Evolutionary conservation across 116 monocot genomes (phyloP).

Genomic region (Cymodocea nodosa): DNA sequence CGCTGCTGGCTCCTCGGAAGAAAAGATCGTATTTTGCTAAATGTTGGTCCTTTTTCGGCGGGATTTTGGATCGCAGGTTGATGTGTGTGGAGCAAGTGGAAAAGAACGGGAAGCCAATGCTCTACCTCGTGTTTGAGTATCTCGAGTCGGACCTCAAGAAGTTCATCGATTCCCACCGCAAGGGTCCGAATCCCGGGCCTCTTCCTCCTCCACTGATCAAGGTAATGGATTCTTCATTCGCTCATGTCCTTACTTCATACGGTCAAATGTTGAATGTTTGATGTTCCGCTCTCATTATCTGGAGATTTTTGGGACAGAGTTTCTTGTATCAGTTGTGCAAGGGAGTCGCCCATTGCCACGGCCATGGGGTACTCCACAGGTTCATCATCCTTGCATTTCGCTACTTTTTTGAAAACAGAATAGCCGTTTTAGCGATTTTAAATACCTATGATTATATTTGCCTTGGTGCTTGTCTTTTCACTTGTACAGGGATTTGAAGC

Average conservation of each 20-base stretch:
- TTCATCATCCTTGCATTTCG: constrained; percentile 7
- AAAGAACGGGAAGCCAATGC: constrained; percentile 46
- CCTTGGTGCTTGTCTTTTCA: background rate
- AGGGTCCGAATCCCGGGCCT: constrained; percentile 44
- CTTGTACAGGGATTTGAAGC: constrained; percentile 72
- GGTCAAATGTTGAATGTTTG: too few relatives aligned
- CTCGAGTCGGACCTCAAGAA: constrained; percentile 90
- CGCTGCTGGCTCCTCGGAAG: background rate
- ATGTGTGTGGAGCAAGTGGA: constrained; percentile 62
- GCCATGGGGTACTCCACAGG: constrained; percentile 98
- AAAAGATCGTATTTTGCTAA: background rate
- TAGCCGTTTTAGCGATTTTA: background rate
- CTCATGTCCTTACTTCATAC: too few relatives aligned
- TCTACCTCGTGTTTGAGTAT: constrained; percentile 56
- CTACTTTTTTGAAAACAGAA: background rate
- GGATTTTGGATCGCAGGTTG: constrained; percentile 17
- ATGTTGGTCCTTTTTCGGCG: background rate
- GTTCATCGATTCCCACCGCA: constrained; percentile 37
- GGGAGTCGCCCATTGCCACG: constrained; percentile 91
- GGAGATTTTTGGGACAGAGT: constrained; percentile 34
- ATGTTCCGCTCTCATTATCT: background rate
- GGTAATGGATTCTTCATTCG: constrained; percentile 10
- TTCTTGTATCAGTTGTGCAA: constrained; percentile 94
- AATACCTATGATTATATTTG: background rate
- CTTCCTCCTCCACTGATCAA: constrained; percentile 35